phyloP scores from a whole-genome alignment of 2,329 filamentous ascomycete genomes.

The Cladosporium phlei region DNA sequence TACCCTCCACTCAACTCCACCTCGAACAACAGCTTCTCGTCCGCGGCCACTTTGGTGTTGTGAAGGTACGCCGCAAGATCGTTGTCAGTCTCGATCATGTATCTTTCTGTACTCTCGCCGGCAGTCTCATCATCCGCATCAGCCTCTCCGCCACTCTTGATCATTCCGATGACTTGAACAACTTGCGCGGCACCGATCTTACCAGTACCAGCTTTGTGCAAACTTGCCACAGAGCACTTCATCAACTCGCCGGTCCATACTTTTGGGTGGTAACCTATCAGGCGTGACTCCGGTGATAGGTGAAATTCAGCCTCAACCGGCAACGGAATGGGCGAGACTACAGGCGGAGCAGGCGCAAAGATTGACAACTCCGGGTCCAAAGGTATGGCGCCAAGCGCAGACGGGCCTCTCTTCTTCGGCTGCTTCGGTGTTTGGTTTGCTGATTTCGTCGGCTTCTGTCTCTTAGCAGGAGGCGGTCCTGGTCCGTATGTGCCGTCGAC shows the following conservation, averaged over 20 bases:
- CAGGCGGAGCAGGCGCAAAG: slow-evolving; percentile 13
- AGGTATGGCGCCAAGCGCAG: slow-evolving; percentile 30
- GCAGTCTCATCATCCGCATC: slow-evolving; percentile 14
- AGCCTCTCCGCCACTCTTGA: slow-evolving; percentile 44
- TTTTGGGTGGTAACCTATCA: slow-evolving; percentile 43
- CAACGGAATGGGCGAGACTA: slow-evolving; percentile 14
- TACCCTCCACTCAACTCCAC: slow-evolving; percentile 24
- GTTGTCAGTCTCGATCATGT: slow-evolving; percentile 64
- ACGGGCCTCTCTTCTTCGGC: slow-evolving; percentile 5
- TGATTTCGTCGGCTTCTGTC: neutral
- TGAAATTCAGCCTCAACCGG: slow-evolving; percentile 63
- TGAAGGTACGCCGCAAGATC: slow-evolving; percentile 66
- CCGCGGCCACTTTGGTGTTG: slow-evolving; percentile 50
- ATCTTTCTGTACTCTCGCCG: slow-evolving; percentile 56
- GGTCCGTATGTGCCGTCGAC: slow-evolving; percentile 33
- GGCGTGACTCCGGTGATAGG: slow-evolving; percentile 60
- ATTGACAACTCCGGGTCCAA: slow-evolving; percentile 43
- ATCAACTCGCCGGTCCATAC: slow-evolving; percentile 65
- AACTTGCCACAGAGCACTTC: slow-evolving; percentile 54
- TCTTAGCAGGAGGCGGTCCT: slow-evolving; percentile 41
- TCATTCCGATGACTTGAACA: slow-evolving; percentile 56
- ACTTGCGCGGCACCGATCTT: slow-evolving; percentile 59
- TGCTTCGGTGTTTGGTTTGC: slow-evolving; percentile 12
- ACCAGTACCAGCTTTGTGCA: slow-evolving; percentile 56
- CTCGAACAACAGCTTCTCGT: slow-evolving; percentile 50